Base-by-base conservation (phyloP, 2,329 filamentous ascomycete genomes). In the Fusarium staphyleae region DNA sequence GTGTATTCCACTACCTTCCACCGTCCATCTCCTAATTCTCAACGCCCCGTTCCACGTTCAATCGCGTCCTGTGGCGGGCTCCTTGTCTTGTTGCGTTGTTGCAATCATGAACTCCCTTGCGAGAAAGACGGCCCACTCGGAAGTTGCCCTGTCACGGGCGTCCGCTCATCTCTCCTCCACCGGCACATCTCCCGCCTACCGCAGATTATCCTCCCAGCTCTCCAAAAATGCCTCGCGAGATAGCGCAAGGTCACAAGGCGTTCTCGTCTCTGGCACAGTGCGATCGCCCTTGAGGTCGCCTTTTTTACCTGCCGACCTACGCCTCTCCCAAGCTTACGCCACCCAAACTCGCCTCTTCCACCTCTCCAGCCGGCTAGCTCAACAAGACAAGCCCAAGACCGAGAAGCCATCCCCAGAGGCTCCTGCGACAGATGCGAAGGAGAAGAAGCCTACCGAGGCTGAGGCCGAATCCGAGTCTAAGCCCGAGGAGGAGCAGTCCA, bases 141-240 rank as follows among this genome's bases (percentile, higher is more conserved):
- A 78, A 57, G 71, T 71, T 63, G 73, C 72, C 61, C 69, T 80
- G 35, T 69, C 73, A 14, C 72, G 77, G 69, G 73, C 74, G 46
- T 74, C 77, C 60, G 68, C 74, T 51, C 72, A 75, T 41, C 61
- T 56, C 57, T 68, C 72, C 59, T 71, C 74, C 48, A 67, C 73
- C 59, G 72, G 76, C 69, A 78, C 75, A 73, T 76, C 77, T 46
- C 78, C 79, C 49, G 77, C 78, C 16, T 79, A 78, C 61, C 72
- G 75, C 66, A 76, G 79, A 72, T 75, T 82, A 78, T 70, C 69
- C 51, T 75, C 70, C 39, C 65, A 72, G 51, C 67, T 74, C 50
- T 69, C 69, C 22, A 68, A 66, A 40, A 65, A 59, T 54, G 50
- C 65, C 48, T 63, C 57, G 33, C 61, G 63, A 39, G 65, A 67